A percentile compares a stretch with the other conserved stretches of the same genome.
phyloP scores from a whole-genome alignment of 1,284 basidiomycete genomes.

The Ustilago nuda region DNA sequence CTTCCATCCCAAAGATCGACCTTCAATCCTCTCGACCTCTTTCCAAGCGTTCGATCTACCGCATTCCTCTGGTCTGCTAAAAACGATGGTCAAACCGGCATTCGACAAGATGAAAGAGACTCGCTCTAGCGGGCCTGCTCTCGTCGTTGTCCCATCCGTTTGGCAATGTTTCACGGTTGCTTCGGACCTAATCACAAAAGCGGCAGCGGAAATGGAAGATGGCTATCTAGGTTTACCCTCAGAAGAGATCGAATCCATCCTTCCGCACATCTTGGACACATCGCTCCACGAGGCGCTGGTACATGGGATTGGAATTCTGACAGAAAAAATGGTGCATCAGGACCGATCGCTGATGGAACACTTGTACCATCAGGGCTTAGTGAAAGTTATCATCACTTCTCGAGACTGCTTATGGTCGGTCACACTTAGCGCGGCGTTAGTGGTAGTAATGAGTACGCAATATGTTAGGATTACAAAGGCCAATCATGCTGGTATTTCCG shows the following conservation, averaged over 20 bases:
- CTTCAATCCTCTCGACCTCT: conserved; percentile 79
- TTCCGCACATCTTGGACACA: conserved; percentile 76
- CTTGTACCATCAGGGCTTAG: conserved; percentile 82
- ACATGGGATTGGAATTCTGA: conserved; percentile 90
- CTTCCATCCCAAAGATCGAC: conserved; percentile 85
- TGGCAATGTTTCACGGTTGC: conserved; percentile 83
- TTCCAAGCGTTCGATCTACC: conserved; percentile 86
- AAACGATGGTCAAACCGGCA: conserved; percentile 90
- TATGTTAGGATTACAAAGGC: conserved; percentile 74
- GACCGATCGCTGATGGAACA: conserved; percentile 85
- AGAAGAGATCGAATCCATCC: conserved; percentile 76
- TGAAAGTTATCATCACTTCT: conserved; percentile 85
- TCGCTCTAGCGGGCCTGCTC: conserved; percentile 73
- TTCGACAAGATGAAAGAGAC: conserved; percentile 74
- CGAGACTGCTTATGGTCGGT: conserved; percentile 87
- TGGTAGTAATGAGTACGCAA: conserved; percentile 93
- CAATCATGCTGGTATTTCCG: conserved; percentile 58
- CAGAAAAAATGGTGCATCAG: conserved; percentile 77
- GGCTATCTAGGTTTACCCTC: conserved; percentile 77
- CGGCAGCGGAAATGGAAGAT: conserved; percentile 79
- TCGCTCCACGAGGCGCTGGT: conserved; percentile 80
- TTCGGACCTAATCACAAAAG: conserved; percentile 86
- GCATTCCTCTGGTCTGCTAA: conserved; percentile 87
- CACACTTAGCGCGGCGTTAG: conserved; percentile 81
- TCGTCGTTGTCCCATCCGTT: conserved; percentile 92